phyloP scores from a whole-genome alignment of 148 eudicot species.

The Dianthus caryophyllus region DNA sequence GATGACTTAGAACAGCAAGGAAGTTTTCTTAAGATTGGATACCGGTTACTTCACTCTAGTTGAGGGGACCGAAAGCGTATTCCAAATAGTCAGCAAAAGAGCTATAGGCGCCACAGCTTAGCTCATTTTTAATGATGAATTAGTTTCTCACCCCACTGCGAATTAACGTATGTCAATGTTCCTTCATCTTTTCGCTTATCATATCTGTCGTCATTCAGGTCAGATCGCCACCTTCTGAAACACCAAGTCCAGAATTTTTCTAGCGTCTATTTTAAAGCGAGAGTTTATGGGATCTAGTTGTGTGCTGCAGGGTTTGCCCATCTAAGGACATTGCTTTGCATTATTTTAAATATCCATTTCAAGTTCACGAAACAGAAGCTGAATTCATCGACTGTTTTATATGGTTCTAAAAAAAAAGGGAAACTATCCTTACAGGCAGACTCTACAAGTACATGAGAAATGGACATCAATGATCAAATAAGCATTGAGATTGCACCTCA shows the following conservation, averaged over 20 bases:
- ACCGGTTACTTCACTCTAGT: neutral
- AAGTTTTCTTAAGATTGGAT: neutral
- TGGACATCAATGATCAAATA: neutral
- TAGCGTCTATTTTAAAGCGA: neutral
- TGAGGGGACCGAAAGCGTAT: neutral
- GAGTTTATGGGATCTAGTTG: neutral
- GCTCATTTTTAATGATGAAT: no score
- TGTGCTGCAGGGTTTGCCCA: neutral
- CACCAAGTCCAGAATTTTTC: neutral
- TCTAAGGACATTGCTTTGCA: neutral
- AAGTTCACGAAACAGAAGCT: neutral
- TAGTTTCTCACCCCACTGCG: no score
- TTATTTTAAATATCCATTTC: neutral
- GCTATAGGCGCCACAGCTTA: neutral
- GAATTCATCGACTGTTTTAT: neutral
- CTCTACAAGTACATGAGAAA: neutral
- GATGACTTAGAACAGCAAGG: neutral
- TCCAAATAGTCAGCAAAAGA: neutral
- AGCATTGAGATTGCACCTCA: neutral
- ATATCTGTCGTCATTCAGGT: neutral
- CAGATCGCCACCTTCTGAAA: neutral
- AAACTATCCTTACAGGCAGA: neutral
- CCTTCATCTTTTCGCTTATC: neutral
- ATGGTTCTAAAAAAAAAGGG: neutral
- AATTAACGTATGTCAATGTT: neutral